phyloP scores from a whole-genome alignment of 345 rosid species.

The Euclidium syriacum region DNA sequence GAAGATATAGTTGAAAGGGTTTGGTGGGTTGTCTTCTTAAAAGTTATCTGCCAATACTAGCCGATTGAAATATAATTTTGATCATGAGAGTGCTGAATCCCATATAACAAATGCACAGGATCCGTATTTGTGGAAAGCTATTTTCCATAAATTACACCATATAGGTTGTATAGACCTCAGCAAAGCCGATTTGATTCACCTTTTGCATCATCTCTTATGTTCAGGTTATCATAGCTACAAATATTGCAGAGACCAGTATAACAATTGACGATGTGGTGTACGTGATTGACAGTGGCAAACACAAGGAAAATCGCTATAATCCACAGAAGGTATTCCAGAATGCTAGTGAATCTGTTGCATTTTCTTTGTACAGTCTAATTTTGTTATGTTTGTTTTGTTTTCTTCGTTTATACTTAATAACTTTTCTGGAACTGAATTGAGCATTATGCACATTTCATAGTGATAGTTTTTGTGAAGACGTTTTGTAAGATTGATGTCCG shows the following conservation, averaged over 20 bases:
- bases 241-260: slow-evolving; percentile 89
- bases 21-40: no score
- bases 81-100: no score
- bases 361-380: background rate
- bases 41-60: no score
- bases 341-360: slow-evolving; percentile 8
- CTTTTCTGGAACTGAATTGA: background rate
- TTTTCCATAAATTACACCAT: background rate
- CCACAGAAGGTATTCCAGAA: slow-evolving; percentile 70
- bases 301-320: slow-evolving; percentile 88
- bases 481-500: background rate
- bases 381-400: background rate
- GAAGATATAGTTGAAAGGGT: no score
- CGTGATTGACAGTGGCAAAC: slow-evolving; percentile 90
- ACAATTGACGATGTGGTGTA: slow-evolving; percentile 92
- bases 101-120: no score
- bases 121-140: background rate
- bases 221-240: slow-evolving; percentile 87
- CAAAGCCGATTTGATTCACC: background rate
- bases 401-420: background rate
- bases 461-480: no score
- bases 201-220: slow-evolving; percentile 20
- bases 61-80: no score
- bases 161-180: background rate
- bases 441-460: background rate